Evolutionary conservation across 331 rosid species (phyloP), one percentile per base, ranked within the genome.

Genomic region (Ulmus americana): DNA sequence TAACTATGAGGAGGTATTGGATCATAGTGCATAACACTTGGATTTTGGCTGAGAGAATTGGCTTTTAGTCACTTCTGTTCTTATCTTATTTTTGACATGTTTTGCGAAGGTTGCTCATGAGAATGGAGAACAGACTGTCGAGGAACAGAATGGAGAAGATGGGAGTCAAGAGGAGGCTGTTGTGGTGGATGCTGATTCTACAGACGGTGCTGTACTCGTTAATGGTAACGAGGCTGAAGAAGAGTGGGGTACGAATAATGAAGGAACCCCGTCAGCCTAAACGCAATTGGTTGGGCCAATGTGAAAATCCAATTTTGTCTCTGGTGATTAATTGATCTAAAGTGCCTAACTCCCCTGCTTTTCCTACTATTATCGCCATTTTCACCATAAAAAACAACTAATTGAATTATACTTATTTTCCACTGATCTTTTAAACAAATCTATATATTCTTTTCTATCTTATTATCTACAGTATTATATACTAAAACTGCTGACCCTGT

Each of bases 111-210:
- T 60, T 56, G 28, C 41, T 22, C 74, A 71, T 45, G 39, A 55
- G 47, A 69, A 73, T 45, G 74, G 64, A 12, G 74, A 69, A 48
- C 49, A 69, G 50, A 40, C 50, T 9, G 73, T 47, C 48, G 56
- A 47, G 54, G 78, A 62, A 62, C 70, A 18, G 70, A 70, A 69
- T 73, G 80, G 59, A 46, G 78, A 69, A 49, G 64, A 76, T 74
- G 96, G 81, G 63, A 89, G 95, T 86, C 98, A 86, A 71, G 98
- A 92, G 82, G 98, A 92, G 80, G 86, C 77, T 59, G 85, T 88
- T 20, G 95, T 86, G 48, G 94, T 86, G 67, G 97, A 91, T 88
- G 95, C 94, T 14, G 97, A 94, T 70, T 94, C 98, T 70, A 79
- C 90, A 5, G 97, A 94, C 55, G 91, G 95, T 44, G 84, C 91